A percentile compares a stretch with the other conserved stretches of the same genome.
These are phyloP conservation scores for Nicotiana benthamiana DNA, from an alignment of 257 asterid genomes.

Conservation along the genomic window DNA sequence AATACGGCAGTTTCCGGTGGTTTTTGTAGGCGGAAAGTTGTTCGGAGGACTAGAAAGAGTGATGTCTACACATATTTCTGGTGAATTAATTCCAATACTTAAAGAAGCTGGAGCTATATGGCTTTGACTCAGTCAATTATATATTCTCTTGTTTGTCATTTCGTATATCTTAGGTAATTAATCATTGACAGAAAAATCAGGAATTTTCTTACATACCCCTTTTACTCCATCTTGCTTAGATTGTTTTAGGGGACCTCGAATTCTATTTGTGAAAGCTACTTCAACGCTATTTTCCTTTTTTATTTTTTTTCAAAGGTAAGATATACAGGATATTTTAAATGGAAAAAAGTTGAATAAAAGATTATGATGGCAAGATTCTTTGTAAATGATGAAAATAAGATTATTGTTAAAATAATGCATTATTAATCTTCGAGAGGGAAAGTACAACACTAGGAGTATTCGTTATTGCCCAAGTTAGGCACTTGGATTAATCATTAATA, in stretches of 20 bases:
- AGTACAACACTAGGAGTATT: no score
- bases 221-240: no score
- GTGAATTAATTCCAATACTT: constrained; percentile 67
- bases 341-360: background rate
- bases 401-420: no score
- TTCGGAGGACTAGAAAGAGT: constrained; percentile 77
- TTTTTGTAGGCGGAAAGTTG: constrained; percentile 68
- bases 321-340: background rate
- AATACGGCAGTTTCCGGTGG: constrained; percentile 45
- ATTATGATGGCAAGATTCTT: background rate
- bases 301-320: no score
- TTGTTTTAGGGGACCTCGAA: no score
- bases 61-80: constrained; percentile 70
- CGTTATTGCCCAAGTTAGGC: no score
- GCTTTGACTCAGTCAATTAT: constrained; percentile 41
- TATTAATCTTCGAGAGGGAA: no score
- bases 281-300: no score
- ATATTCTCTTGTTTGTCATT: background rate
- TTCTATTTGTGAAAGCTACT: no score
- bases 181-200: background rate
- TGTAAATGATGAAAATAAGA: no score
- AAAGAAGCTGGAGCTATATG: constrained; percentile 69
- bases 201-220: background rate
- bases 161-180: background rate
- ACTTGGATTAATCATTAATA: no score